Percentiles rank a stretch among this genome's conserved stretches.
Conservation (phyloP, 1,284 basidiomycete species). For the Bjerkandera adusta region DNA sequence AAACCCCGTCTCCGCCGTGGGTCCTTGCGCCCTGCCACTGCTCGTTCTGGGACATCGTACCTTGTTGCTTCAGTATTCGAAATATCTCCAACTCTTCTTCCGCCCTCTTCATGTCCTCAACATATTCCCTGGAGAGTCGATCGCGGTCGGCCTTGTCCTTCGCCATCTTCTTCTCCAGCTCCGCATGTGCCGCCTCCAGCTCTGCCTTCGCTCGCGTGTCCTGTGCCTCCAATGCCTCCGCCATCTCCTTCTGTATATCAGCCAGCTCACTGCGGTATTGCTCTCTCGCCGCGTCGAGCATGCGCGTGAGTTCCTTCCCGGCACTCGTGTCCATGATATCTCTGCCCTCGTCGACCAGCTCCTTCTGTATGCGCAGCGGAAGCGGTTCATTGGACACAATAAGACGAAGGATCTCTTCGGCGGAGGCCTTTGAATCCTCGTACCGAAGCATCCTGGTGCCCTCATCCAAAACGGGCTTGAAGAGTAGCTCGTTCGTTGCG, state of each 20-base stretch:
- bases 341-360: slow-evolving; percentile 14
- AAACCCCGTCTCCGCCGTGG: no score
- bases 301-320: slow-evolving; percentile 28
- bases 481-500: slow-evolving; percentile 9
- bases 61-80: no score
- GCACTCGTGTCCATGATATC: slow-evolving; percentile 14
- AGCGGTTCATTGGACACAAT: slow-evolving; percentile 12
- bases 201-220: slow-evolving; percentile 4
- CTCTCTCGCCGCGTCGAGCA: slow-evolving; percentile 3
- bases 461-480: slow-evolving; percentile 13
- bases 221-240: slow-evolving; percentile 4
- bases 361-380: slow-evolving; percentile 13
- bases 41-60: no score
- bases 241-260: neutral
- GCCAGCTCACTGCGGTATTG: slow-evolving; percentile 7
- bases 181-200: slow-evolving; percentile 3
- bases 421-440: slow-evolving; percentile 7
- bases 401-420: slow-evolving; percentile 8
- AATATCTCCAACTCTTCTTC: neutral
- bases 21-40: no score
- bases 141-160: neutral
- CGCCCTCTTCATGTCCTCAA: slow-evolving; percentile 2
- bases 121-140: slow-evolving; percentile 1
- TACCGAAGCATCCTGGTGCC: slow-evolving; percentile 14
- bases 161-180: neutral